Percentiles rank a stretch among this genome's conserved stretches.
phyloP scores from a whole-genome alignment of 495 filamentous ascomycete genomes.

The Aspergillus conjunctus region DNA sequence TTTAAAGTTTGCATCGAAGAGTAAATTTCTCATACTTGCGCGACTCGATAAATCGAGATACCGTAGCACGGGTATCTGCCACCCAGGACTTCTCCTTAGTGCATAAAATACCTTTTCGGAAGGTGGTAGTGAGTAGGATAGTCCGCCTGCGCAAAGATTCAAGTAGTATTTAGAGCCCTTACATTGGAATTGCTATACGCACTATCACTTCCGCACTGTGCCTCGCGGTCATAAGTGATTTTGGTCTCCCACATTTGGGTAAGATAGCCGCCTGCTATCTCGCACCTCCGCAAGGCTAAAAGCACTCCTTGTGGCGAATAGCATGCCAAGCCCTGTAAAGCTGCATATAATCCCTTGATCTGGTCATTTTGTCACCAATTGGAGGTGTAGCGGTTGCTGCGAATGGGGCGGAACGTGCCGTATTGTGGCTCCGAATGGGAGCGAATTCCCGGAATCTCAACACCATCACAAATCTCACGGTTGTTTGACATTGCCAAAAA shows the following conservation, averaged over 20 bases:
- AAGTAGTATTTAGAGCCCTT: not conserved
- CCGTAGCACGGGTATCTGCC: not conserved
- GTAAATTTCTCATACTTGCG: not conserved
- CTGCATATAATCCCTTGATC: slow-evolving; percentile 1
- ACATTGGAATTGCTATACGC: not conserved
- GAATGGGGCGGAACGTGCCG: not conserved
- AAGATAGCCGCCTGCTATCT: not conserved
- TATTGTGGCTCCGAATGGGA: not conserved
- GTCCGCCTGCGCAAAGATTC: not conserved
- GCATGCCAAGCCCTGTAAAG: not conserved
- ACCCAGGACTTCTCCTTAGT: not conserved
- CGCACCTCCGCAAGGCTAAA: not conserved
- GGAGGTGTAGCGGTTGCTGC: not conserved
- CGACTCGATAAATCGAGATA: not conserved
- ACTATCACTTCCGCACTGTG: not conserved
- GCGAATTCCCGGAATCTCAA: slow-evolving; percentile 5
- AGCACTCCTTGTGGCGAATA: not conserved
- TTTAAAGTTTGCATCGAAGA: not conserved
- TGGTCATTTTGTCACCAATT: not conserved
- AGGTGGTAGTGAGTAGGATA: not conserved
- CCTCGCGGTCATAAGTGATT: too few relatives aligned
- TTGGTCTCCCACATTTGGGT: not conserved
- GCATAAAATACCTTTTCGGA: not conserved
- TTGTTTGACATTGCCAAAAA: not conserved
- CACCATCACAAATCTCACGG: not conserved